Evolutionary conservation across 148 eudicot genomes (phyloP).

Genomic region (Spergularia bocconei): DNA sequence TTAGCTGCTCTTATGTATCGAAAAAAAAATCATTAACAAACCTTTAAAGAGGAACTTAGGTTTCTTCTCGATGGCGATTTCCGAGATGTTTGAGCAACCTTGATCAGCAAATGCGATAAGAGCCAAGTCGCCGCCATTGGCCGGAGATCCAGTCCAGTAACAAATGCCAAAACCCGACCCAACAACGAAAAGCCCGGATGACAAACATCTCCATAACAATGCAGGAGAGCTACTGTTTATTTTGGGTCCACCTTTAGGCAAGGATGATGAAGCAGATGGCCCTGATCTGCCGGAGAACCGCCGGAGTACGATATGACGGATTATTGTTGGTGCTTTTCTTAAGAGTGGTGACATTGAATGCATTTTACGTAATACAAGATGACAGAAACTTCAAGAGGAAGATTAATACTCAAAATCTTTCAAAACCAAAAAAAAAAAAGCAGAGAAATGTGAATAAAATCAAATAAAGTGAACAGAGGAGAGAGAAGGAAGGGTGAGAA

Average conservation of each 20-base stretch:
- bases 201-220: conserved; percentile 14
- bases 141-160: conserved; percentile 29
- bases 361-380: conserved; percentile 5
- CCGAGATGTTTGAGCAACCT: conserved; percentile 16
- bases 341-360: conserved; percentile 14
- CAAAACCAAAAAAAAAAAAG: not conserved
- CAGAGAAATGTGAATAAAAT: not conserved
- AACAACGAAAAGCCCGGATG: conserved; percentile 37
- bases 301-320: conserved; percentile 16
- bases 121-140: conserved; percentile 14
- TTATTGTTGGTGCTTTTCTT: conserved; percentile 16
- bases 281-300: conserved; percentile 19
- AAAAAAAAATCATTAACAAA: not conserved
- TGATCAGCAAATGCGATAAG: conserved; percentile 49
- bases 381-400: not conserved
- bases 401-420: not conserved
- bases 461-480: not conserved
- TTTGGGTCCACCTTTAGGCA: conserved; percentile 6
- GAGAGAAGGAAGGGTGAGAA: conserved; percentile 18
- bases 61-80: conserved; percentile 33
- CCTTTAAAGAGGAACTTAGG: conserved; percentile 52
- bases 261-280: conserved; percentile 12
- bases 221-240: too few species aligned
- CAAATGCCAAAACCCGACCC: conserved; percentile 54
- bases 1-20: too few species aligned